Percentiles rank a stretch among this genome's conserved stretches.
These are phyloP conservation scores for Saturnispora silvae DNA, from an alignment of 805 yeast genomes.

Conservation along the genomic window DNA sequence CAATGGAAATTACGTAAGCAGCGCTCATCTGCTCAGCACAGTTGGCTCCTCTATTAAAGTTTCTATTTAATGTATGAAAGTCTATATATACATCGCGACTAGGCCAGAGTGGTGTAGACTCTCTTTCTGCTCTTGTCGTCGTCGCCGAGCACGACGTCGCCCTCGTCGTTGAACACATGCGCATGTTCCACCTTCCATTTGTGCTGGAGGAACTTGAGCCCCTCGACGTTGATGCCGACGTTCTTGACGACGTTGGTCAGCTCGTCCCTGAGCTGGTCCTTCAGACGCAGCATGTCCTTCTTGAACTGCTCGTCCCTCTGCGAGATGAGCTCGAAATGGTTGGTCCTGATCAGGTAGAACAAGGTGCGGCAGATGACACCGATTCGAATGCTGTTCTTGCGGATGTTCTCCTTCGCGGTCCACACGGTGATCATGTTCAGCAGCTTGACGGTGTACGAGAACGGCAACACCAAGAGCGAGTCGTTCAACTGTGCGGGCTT, in stretches of 20 bases:
- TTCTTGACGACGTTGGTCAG: conserved; percentile 42
- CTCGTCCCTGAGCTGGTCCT: conserved; percentile 46
- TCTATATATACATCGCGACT: no score
- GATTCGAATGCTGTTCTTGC: conserved; percentile 38
- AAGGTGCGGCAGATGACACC: conserved; percentile 64
- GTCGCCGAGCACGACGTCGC: conserved; percentile 30
- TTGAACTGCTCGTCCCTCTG: conserved; percentile 57
- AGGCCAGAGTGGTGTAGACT: conserved; percentile 36
- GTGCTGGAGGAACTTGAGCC: conserved; percentile 58
- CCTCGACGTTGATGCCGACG: conserved; percentile 79
- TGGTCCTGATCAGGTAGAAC: conserved; percentile 61
- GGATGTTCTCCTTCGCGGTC: conserved; percentile 37
- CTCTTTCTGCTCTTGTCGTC: conserved; percentile 54
- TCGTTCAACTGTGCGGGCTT: conserved; percentile 84
- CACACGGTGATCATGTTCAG: conserved; percentile 67
- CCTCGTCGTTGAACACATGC: conserved; percentile 61
- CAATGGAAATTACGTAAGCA: no score
- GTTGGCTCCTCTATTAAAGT: no score
- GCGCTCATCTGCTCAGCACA: no score
- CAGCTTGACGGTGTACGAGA: conserved; percentile 65
- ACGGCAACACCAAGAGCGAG: conserved; percentile 83
- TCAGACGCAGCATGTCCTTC: conserved; percentile 53
- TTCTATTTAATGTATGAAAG: no score
- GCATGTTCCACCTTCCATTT: conserved; percentile 76
- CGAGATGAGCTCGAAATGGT: conserved; percentile 67